A percentile compares a stretch with the other conserved stretches of the same genome.
These are phyloP conservation scores for Ramaria rubella DNA, from an alignment of 768 basidiomycete genomes.

Conservation along the genomic window DNA sequence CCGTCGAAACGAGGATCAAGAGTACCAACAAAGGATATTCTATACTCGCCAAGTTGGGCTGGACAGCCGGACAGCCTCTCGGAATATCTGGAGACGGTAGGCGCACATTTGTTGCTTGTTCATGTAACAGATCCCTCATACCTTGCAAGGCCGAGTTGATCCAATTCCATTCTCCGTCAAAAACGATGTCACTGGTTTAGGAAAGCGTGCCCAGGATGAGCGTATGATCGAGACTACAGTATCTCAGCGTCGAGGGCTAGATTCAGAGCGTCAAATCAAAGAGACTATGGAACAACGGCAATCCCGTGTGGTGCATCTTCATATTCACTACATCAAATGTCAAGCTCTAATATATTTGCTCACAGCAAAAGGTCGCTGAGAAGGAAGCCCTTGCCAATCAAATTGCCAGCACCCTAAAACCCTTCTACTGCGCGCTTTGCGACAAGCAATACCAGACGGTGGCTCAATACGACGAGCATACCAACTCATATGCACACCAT, in stretches of 20 bases:
- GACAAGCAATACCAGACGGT: conserved; percentile 86
- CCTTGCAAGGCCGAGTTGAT: conserved; percentile 55
- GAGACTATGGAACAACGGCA: conserved; percentile 74
- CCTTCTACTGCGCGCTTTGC: conserved; percentile 79
- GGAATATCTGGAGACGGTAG: conserved; percentile 72
- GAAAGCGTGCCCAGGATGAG: conserved; percentile 72
- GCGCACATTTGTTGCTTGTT: conserved; percentile 6
- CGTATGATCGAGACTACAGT: conserved; percentile 83
- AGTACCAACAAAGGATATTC: conserved; percentile 74
- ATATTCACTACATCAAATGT: neutral
- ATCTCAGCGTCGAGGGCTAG: conserved; percentile 69
- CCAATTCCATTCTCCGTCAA: conserved; percentile 80
- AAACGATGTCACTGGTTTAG: conserved; percentile 70
- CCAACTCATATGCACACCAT: conserved; percentile 83
- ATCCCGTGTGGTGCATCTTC: conserved; percentile 54
- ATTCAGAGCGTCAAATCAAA: conserved; percentile 74
- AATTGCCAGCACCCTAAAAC: conserved; percentile 56
- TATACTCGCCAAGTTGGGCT: conserved; percentile 75
- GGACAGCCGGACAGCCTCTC: conserved; percentile 72
- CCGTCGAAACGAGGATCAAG: conserved; percentile 77
- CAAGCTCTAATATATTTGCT: neutral
- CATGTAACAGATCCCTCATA: neutral
- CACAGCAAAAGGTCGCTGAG: conserved; percentile 57
- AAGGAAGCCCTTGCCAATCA: conserved; percentile 61
- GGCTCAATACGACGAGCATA: conserved; percentile 84